Percentiles rank a stretch among this genome's conserved stretches.
These are phyloP conservation scores for Russula brevipes DNA, from an alignment of 768 basidiomycete genomes.

Conservation along the genomic window DNA sequence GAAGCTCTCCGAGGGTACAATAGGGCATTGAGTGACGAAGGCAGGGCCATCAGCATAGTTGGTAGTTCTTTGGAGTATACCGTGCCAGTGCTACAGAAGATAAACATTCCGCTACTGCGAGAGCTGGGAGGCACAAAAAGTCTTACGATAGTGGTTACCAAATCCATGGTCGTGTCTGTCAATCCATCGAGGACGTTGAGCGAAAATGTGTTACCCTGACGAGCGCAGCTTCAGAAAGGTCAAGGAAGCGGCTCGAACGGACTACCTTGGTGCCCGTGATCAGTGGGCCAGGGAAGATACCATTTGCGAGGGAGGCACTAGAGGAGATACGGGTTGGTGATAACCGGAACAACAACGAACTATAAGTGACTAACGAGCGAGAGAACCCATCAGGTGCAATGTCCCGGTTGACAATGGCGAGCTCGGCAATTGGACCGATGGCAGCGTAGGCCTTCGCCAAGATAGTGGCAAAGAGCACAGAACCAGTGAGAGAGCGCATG, in stretches of 20 bases:
- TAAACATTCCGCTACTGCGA: neutral
- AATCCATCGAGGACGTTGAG: slow-evolving; percentile 44
- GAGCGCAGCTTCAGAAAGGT: slow-evolving; percentile 27
- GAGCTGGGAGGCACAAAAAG: neutral
- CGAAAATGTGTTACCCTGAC: slow-evolving; percentile 34
- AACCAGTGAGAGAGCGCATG: neutral
- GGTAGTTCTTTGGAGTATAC: slow-evolving; percentile 39
- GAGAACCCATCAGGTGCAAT: slow-evolving; percentile 27
- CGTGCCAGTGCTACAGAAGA: slow-evolving; percentile 48
- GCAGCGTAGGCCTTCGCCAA: slow-evolving; percentile 10
- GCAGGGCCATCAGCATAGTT: slow-evolving; percentile 42
- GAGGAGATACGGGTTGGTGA: neutral
- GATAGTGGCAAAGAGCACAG: neutral
- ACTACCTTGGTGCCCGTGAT: slow-evolving; percentile 36
- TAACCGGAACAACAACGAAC: neutral
- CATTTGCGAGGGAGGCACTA: slow-evolving; percentile 41
- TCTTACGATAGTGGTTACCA: slow-evolving; percentile 44
- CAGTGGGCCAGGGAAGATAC: slow-evolving; percentile 44
- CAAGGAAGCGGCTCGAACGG: neutral
- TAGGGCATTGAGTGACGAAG: slow-evolving; percentile 43
- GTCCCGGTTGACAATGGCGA: slow-evolving; percentile 24
- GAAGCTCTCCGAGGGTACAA: slow-evolving; percentile 38
- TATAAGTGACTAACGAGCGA: slow-evolving; percentile 13
- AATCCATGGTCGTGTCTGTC: slow-evolving; percentile 42
- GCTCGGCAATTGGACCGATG: slow-evolving; percentile 26